Percentiles rank a stretch among this genome's conserved stretches.
These are phyloP conservation scores for Vitis riparia DNA, from an alignment of 164 flowering plant genomes.

Conservation along the genomic window DNA sequence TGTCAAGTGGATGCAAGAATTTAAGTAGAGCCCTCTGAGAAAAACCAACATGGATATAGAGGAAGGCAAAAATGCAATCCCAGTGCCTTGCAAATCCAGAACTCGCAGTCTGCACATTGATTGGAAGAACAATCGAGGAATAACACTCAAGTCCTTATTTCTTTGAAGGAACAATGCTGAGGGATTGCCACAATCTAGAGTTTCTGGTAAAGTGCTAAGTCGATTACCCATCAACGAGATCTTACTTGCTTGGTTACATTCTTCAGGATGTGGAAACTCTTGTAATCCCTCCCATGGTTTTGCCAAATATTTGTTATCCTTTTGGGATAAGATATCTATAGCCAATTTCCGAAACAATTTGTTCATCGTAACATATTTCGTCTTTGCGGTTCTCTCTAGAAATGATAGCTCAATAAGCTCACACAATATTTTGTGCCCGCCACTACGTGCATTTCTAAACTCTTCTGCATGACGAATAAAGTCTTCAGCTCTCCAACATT, in stretches of 20 bases:
- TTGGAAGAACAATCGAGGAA: constrained; percentile 20
- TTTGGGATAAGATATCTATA: not conserved
- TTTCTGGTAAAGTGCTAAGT: constrained; percentile 16
- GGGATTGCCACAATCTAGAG: constrained; percentile 12
- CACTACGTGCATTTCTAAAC: not conserved
- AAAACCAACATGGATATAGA: constrained; percentile 14
- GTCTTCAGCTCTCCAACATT: constrained; percentile 25
- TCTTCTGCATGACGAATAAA: not conserved
- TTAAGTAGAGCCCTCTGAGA: constrained; percentile 27
- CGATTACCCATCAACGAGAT: constrained; percentile 19
- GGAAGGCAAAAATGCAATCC: constrained; percentile 21
- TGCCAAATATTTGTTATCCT: constrained; percentile 4
- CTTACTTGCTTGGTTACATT: constrained; percentile 12
- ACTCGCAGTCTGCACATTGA: constrained; percentile 25
- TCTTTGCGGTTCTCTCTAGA: constrained; percentile 12
- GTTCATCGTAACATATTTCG: constrained; percentile 18
- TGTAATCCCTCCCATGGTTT: constrained; percentile 5
- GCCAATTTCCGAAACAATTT: constrained; percentile 18
- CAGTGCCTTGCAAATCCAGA: constrained; percentile 14
- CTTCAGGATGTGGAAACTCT: not conserved
- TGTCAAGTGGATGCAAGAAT: constrained; percentile 2
- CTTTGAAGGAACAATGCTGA: constrained; percentile 22
- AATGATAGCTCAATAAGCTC: constrained; percentile 15
- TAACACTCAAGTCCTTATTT: constrained; percentile 2
- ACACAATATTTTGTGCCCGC: constrained; percentile 11